Evolutionary conservation across 331 rosid species (phyloP).

Genomic region (Saraca asoca): DNA sequence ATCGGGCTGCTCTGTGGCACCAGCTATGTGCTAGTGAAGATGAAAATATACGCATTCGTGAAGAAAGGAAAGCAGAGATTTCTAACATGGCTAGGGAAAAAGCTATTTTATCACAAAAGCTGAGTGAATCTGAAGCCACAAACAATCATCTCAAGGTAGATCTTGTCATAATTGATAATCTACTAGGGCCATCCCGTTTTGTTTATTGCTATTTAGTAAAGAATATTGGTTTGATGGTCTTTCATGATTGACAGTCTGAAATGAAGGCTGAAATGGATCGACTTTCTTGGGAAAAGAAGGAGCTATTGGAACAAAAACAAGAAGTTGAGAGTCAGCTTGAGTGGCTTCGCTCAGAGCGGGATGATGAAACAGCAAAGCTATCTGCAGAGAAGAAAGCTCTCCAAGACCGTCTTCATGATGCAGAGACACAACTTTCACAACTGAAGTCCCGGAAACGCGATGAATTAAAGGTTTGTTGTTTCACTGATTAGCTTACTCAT

Average conservation of each 20-base stretch:
- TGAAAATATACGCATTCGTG: conserved; percentile 70
- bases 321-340: conserved; percentile 97
- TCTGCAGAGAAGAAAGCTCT: conserved; percentile 82
- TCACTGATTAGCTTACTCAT: not conserved
- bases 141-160: conserved; percentile 86
- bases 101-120: conserved; percentile 60
- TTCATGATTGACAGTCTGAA: conserved; percentile 79
- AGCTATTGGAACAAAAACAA: conserved; percentile 69
- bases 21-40: conserved; percentile 92
- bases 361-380: conserved; percentile 73
- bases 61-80: conserved; percentile 73
- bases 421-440: conserved; percentile 81
- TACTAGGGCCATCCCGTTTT: conserved; percentile 46
- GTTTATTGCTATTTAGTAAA: conserved; percentile 29
- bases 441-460: conserved; percentile 95
- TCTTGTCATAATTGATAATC: conserved; percentile 50
- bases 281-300: conserved; percentile 86
- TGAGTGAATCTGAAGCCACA: conserved; percentile 78
- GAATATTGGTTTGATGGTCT: conserved; percentile 51
- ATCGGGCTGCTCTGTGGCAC: conserved; percentile 97
- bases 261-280: conserved; percentile 85
- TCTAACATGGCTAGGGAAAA: conserved; percentile 69
- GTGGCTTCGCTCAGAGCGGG: conserved; percentile 96
- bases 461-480: conserved; percentile 69
- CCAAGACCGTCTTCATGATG: conserved; percentile 91